Evolutionary conservation across 192 early-diverging fungal species (phyloP), one percentile per base, ranked within the genome.

Genomic region (Lunasporangiospora selenospora): DNA sequence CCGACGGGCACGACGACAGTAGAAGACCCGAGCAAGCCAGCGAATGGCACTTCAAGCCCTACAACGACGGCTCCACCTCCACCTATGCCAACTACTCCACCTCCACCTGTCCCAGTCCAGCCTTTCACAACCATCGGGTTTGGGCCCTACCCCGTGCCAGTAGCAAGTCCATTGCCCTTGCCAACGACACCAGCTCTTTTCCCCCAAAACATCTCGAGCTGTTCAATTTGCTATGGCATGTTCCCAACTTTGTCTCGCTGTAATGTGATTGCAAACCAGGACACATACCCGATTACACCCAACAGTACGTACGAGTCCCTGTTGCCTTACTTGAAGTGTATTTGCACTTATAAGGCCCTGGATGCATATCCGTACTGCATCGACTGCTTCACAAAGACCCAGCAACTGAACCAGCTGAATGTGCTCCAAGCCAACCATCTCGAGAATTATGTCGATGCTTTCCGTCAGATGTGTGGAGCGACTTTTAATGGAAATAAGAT

Each of bases 201-300:
- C 34, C 67, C 67, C 21, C 69, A 73, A 40, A 73, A 73, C 49
- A 58, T 73, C 16, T 63, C 58, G 8, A 58, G 48, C 6, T 73
- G 67, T 31, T 63, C 59, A 49, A 73, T 61, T 5, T 73, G 60
- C 54, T 58, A 63, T 27, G 54, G 60, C 34, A 62, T 63, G 60
- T 73, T 63, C 24, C 41, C 61, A 3, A 63, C 69, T 5, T 34
- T 73, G 16, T 63, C 69, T 11, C 46, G 69, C 15, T 73, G 61
- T 36, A 73, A 73, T 30, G 67, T 62, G 1, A 50, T 70, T 16
- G 67, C 58, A 30, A 70, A 70, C 29, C 32, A 53, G 12, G 42
- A 62, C 41, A 63, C 60, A 3, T 63, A 63, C 37, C 54, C 61
- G 6, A 57, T 63, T 10, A 58, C 52, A 7, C 31, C 69, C 53